phyloP scores from a whole-genome alignment of 106 monocot species.

The Phalaenopsis equestris region DNA sequence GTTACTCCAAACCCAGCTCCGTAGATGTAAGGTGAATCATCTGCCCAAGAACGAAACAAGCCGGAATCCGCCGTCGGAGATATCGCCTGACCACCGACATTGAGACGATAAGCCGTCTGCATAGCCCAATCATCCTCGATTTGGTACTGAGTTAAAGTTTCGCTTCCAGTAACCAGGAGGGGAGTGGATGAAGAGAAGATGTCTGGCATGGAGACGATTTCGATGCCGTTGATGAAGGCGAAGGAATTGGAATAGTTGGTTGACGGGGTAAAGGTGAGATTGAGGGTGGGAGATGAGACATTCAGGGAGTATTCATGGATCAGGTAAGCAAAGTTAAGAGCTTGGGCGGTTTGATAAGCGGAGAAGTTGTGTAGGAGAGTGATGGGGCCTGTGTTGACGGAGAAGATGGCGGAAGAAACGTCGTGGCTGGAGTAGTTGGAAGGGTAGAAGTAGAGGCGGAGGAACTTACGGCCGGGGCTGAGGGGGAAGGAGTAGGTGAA shows the following conservation, averaged over 20 bases:
- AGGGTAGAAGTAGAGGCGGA: constrained; percentile 41
- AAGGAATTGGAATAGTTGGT: constrained; percentile 20
- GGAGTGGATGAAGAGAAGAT: constrained; percentile 13
- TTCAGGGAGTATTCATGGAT: constrained; percentile 41
- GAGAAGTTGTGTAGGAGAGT: constrained; percentile 56
- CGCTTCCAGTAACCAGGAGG: constrained; percentile 10
- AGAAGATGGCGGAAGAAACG: constrained; percentile 33
- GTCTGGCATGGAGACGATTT: constrained; percentile 52
- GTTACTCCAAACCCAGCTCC: constrained; percentile 35
- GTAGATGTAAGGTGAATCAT: constrained; percentile 27
- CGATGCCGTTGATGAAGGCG: constrained; percentile 65
- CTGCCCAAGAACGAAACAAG: constrained; percentile 35
- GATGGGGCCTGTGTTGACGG: constrained; percentile 36
- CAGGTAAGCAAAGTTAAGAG: constrained; percentile 37
- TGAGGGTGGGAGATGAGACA: constrained; percentile 22
- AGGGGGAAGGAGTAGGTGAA: constrained; percentile 62
- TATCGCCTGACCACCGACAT: constrained; percentile 50
- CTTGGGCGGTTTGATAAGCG: constrained; percentile 39
- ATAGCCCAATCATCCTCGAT: constrained; percentile 24
- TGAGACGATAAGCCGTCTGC: constrained; percentile 48
- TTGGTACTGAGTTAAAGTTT: neutral
- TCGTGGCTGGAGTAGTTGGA: constrained; percentile 20
- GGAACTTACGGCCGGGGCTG: constrained; percentile 46
- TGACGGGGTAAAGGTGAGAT: constrained; percentile 46
- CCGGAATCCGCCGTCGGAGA: constrained; percentile 28